Base-by-base conservation (phyloP, 371 early-diverging fungal genomes). In the Mucor circinelloides region DNA sequence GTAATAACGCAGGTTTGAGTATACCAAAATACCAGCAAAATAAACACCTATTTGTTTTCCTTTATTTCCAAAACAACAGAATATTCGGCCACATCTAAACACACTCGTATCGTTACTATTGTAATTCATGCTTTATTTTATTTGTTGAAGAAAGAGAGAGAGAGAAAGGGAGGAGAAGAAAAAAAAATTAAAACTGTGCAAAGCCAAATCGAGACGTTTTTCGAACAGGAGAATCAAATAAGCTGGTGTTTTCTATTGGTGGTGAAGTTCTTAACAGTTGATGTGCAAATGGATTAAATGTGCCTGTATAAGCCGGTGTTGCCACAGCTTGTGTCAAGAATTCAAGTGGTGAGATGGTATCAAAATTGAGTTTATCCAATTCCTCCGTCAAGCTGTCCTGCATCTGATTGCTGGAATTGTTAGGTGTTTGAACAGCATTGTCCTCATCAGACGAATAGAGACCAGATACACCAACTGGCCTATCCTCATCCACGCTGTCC, bases 181-280 rank as follows among this genome's bases (percentile, higher is more conserved):
- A 52, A 52, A 25, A 52, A 52, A 23, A 13, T 28, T 60, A 64
- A 31, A 64, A 56, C 46, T 81, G 81, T 65, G 81, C 81, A 74
- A 81, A 81, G 1, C 81, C 81, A 71, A 81, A 81, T 56, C 81
- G 72, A 58, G 81, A 81, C 31, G 69, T 69, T 71, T 81, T 81
- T 28, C 81, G 76, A 46, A 74, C 74, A 34, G 81, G 78, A 0
- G 81, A 71, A 31, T 77, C 81, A 62, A 70, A 72, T 30, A 63
- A 36, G 28, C 42, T 55, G 8, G 25, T 15, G 31, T 56, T 13
- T 31, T 19, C 15, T 15, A 44, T 19, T 58, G 44, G 58, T 19
- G 75, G 63, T 19, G 73, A 73, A 34, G 71, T 74, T 36, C 78
- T 73, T 13, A 80, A 27, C 19, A 79, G 55, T 60, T 78, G 77